Evolutionary conservation across 1,284 basidiomycete genomes (phyloP).

Genomic region (Ceratobasidium sp.): DNA sequence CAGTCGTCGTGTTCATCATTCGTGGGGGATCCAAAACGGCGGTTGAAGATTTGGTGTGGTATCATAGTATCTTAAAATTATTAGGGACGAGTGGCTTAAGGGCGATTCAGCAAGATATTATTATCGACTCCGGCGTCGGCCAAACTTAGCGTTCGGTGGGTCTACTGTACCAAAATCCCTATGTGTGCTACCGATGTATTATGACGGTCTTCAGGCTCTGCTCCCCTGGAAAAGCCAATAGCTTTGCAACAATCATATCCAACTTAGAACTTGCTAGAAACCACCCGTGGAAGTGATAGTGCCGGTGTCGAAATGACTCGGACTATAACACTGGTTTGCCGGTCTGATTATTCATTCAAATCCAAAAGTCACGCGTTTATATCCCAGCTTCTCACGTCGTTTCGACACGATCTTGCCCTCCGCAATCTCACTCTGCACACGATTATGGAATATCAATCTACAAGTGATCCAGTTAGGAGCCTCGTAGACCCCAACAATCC

Average conservation of each 20-base stretch:
- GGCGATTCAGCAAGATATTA: neutral
- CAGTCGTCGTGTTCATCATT: conserved; percentile 65
- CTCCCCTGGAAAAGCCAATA: neutral
- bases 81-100: neutral
- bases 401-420: neutral
- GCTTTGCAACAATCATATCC: neutral
- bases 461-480: neutral
- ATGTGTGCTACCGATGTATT: too few relatives aligned
- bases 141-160: neutral
- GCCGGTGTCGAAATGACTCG: neutral
- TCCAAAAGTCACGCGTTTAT: neutral
- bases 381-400: too few relatives aligned
- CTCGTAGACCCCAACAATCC: conserved; percentile 21
- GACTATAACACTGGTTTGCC: neutral
- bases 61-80: conserved; percentile 24
- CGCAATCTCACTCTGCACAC: neutral
- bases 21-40: conserved; percentile 77
- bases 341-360: neutral
- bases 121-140: neutral
- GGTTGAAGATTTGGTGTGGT: conserved; percentile 52
- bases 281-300: neutral
- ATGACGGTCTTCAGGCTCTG: neutral
- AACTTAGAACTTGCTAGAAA: conserved; percentile 13
- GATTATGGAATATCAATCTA: neutral
- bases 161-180: neutral